Conservation (phyloP, 202 grass and related monocot genomes). For the Schoenoplectus triqueter region DNA sequence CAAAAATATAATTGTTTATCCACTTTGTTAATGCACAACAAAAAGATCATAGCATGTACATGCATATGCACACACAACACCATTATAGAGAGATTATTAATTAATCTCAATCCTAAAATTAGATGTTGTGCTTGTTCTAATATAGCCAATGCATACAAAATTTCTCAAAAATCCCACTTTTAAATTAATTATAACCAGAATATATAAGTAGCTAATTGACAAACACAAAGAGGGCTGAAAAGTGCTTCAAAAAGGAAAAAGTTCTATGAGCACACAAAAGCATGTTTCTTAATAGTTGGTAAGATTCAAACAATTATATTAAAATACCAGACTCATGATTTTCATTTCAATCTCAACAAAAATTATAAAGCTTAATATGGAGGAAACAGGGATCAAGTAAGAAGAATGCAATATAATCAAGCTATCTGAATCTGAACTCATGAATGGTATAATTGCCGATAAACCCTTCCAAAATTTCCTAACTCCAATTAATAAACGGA, state of each 20-base stretch:
- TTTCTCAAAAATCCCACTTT: slow-evolving; percentile 8
- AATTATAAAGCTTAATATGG: neutral
- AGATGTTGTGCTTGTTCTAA: neutral
- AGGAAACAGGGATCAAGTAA: neutral
- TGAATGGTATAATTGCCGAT: neutral
- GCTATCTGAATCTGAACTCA: neutral
- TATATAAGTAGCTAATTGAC: neutral
- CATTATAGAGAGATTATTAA: neutral
- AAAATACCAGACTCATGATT: neutral
- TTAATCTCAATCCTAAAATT: neutral
- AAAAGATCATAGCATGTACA: no score
- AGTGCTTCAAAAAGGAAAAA: neutral
- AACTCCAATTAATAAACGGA: neutral
- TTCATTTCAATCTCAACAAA: neutral
- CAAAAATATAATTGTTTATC: neutral
- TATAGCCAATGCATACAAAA: neutral
- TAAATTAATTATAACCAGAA: neutral
- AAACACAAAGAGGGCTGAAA: neutral
- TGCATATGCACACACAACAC: neutral
- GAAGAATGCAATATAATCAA: neutral
- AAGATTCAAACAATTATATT: neutral
- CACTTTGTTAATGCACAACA: neutral
- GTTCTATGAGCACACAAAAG: neutral
- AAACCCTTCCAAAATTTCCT: neutral
- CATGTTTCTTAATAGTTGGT: neutral